These are phyloP conservation scores for Oligophagozyma castellii DNA, from an alignment of 1,139 yeast species.

Conservation along the genomic window DNA sequence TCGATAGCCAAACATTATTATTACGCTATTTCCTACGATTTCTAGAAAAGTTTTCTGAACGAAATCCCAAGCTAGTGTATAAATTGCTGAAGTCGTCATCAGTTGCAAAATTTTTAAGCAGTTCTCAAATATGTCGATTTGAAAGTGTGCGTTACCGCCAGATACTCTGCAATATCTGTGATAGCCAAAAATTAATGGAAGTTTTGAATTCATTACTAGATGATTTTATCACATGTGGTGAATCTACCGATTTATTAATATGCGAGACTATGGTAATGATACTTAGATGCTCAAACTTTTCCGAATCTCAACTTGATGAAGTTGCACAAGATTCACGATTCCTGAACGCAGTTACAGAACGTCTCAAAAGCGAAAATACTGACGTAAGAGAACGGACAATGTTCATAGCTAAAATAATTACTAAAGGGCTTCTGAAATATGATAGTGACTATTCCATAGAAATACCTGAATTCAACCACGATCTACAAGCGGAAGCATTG, in stretches of 20 bases:
- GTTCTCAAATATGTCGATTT: no score
- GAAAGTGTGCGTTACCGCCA: no score
- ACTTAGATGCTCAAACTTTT: constrained; percentile 6
- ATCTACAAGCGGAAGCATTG: no score
- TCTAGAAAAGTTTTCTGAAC: no score
- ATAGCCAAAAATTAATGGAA: constrained; percentile 9
- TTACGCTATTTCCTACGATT: no score
- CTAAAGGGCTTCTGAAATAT: constrained; percentile 22
- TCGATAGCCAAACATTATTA: no score
- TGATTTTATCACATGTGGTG: constrained; percentile 7
- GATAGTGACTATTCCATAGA: constrained; percentile 20
- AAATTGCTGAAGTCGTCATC: no score
- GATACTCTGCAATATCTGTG: no score
- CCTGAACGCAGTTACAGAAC: constrained; percentile 24
- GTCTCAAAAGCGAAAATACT: constrained; percentile 20
- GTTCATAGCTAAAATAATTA: constrained; percentile 26
- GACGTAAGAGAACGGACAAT: constrained; percentile 26
- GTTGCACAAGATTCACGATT: constrained; percentile 18
- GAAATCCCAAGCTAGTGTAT: no score
- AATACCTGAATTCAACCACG: constrained; percentile 9
- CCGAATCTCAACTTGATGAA: constrained; percentile 5
- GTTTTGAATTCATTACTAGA: constrained; percentile 5
- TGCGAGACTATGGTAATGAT: constrained; percentile 17
- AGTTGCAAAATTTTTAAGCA: no score
- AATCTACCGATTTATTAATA: constrained; percentile 8